These are phyloP conservation scores for Marsdenia floribunda DNA, from an alignment of 257 asterid genomes.

Conservation along the genomic window DNA sequence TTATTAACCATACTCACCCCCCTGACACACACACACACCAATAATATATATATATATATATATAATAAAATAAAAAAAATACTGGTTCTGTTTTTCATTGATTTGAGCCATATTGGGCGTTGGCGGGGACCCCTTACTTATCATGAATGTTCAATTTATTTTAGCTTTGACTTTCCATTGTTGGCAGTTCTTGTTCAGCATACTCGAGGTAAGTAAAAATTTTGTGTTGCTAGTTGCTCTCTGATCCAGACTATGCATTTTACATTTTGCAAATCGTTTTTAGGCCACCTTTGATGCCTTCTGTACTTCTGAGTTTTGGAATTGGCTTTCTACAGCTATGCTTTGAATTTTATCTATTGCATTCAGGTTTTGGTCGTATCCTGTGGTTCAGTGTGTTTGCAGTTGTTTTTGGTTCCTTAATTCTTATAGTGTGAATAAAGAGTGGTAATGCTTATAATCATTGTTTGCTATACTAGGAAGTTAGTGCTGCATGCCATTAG, in stretches of 20 bases:
- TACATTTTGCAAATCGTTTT: background rate
- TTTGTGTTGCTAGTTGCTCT: background rate
- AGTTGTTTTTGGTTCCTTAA: background rate
- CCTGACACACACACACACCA: no score
- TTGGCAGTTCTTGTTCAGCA: background rate
- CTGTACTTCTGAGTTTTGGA: background rate
- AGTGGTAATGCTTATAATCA: background rate
- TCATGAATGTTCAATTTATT: background rate
- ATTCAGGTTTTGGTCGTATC: background rate
- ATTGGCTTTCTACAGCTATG: background rate
- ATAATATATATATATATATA: no score
- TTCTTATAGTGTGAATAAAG: background rate
- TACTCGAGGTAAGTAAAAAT: background rate
- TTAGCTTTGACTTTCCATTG: background rate
- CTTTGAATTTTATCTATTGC: background rate
- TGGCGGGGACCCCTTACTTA: background rate
- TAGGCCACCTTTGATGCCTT: background rate
- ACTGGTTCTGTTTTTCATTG: background rate
- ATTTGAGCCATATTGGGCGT: background rate
- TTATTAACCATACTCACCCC: no score
- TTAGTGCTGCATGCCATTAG: background rate
- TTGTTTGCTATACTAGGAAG: background rate
- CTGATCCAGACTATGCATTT: background rate
- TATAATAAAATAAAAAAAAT: no score
- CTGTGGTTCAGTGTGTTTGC: background rate